Evolutionary conservation across 441 rosid species (phyloP), one percentile per base, ranked within the genome.

Genomic region (Brassica hybrid): DNA sequence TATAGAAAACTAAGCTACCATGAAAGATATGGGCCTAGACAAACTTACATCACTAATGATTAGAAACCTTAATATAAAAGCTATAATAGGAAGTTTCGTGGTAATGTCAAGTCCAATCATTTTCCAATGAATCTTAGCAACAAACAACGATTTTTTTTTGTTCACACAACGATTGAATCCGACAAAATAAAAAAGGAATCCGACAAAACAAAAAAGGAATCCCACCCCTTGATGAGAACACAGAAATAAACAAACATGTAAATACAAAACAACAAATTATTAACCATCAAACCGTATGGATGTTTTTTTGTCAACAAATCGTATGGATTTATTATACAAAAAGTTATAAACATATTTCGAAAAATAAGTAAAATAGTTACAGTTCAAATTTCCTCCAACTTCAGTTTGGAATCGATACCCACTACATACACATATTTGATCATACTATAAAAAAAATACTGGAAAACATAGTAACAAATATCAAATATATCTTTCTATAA

Each of bases 81-180:
- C 69, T 30, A 73, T 32, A 73, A 50, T 73, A 23, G 21, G 62
- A 73, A 73, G 21, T 64, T 73, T 63, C 70, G 32, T 73, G 76
- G 76, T 36, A 63, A 18, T 63, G 52, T 30, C 69, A 62, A 73
- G 62, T 63, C 16, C 19, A 30, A 63, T 30, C 63, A 48, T 73
- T 73, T 50, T 32, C 23, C 59, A 72, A 23, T 72, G 75, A 61
- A 72, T 60, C 68, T 61, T 60, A 38, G 23, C 6, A 43, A 43
- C 34, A 41, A 50, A 48, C 27, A 25, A 25, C 27, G 27, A 25
- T 25, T 25, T 25, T 25, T 25, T 25, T 25, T 25, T 25, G 27
- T 25, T 25, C 27, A 25, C 27, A 63, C 17, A 63, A 73, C 69
- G 52, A 48, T 5, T 63, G 19, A 48, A 17, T 73, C 69, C 54